Conservation (phyloP, 1,139 yeast genomes). For the Lodderomyces parapsilosis region DNA sequence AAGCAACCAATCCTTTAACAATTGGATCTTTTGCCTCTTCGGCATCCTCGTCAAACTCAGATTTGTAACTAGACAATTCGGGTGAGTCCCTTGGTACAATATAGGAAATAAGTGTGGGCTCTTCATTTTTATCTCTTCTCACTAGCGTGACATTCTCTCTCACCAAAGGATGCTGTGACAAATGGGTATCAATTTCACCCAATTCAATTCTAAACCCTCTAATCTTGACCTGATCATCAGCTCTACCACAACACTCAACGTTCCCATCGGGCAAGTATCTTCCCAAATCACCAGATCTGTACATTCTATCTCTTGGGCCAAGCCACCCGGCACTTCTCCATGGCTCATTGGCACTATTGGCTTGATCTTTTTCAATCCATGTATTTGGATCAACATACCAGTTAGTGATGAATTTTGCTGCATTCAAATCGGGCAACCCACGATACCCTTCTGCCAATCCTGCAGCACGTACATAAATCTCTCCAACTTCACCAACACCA, state of each 20-base stretch:
- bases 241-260: slow-evolving; percentile 98
- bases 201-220: slow-evolving; percentile 98
- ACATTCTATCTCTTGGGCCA: slow-evolving; percentile 93
- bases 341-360: slow-evolving; percentile 35
- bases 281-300: slow-evolving; percentile 97
- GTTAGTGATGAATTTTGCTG: slow-evolving; percentile 80
- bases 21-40: slow-evolving; percentile 60
- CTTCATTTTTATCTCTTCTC: slow-evolving; percentile 90
- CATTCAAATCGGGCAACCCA: slow-evolving; percentile 84
- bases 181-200: slow-evolving; percentile 97
- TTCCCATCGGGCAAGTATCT: slow-evolving; percentile 95
- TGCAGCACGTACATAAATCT: slow-evolving; percentile 95
- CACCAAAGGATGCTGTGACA: slow-evolving; percentile 87
- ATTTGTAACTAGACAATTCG: slow-evolving; percentile 53
- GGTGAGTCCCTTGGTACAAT: slow-evolving; percentile 78
- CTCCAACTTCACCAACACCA: slow-evolving; percentile 99
- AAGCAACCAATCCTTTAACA: slow-evolving; percentile 75
- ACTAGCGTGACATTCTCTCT: slow-evolving; percentile 92
- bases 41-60: slow-evolving; percentile 31
- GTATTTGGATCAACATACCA: slow-evolving; percentile 74
- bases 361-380: slow-evolving; percentile 59
- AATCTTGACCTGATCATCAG: slow-evolving; percentile 97
- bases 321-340: slow-evolving; percentile 84
- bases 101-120: slow-evolving; percentile 86
- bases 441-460: slow-evolving; percentile 97